These are phyloP conservation scores for Ophiostoma novo-ulmi DNA, from an alignment of 2,329 filamentous ascomycete species.

Conservation along the genomic window DNA sequence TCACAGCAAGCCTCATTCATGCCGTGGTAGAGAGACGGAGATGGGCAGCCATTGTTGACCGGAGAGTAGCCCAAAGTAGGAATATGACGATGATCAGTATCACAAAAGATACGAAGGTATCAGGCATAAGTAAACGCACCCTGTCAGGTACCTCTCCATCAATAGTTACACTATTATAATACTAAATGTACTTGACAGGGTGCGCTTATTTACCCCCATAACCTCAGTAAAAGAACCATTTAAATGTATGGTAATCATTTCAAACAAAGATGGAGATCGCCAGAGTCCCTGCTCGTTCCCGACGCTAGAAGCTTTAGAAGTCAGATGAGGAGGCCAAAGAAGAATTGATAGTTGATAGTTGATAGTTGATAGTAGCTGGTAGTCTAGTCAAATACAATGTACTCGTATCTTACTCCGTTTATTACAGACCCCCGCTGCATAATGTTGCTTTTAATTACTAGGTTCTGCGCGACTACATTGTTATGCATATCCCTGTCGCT, in stretches of 20 bases:
- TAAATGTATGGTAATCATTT: background rate
- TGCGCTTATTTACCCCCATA: too few species aligned
- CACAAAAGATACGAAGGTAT: too few species aligned
- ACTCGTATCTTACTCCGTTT: background rate
- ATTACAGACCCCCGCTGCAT: conserved; percentile 36
- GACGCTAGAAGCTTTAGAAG: conserved; percentile 34
- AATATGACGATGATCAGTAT: background rate
- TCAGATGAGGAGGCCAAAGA: background rate
- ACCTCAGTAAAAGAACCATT: background rate
- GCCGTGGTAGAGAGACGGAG: background rate
- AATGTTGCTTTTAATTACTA: conserved; percentile 45
- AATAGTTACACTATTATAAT: too few species aligned
- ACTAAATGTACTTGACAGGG: too few species aligned
- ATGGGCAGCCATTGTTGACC: background rate
- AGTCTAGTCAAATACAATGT: background rate
- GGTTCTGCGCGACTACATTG: conserved; percentile 40
- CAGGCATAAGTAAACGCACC: too few species aligned
- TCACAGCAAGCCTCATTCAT: conserved; percentile 1
- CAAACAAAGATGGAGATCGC: background rate
- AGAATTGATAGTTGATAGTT: background rate
- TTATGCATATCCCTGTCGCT: conserved; percentile 41
- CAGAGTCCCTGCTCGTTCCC: conserved; percentile 6
- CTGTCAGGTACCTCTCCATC: too few species aligned
- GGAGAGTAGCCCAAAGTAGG: conserved; percentile 2
- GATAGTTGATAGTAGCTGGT: background rate